Conservation (phyloP, 73 alveolate species). For the Uronychia setigera region DNA sequence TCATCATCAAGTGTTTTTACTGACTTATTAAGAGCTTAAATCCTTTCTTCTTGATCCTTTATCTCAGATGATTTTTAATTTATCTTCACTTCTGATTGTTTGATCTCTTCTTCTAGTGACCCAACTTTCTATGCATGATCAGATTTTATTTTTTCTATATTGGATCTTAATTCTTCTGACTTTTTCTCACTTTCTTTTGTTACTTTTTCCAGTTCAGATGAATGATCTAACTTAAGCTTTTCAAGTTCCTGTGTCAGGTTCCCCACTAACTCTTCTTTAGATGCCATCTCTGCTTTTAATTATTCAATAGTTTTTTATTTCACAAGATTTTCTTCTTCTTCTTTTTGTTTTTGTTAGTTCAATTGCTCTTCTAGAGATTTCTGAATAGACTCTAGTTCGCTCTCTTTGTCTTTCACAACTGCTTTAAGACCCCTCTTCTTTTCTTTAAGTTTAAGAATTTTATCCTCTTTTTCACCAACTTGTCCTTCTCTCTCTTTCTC, state of each 20-base stretch:
- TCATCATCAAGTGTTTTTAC: not conserved
- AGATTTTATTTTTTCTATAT: not conserved
- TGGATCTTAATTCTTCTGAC: not conserved
- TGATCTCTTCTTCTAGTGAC: not conserved
- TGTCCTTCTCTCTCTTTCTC: slow-evolving; percentile 12
- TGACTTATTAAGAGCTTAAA: not conserved
- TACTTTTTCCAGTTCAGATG: not conserved
- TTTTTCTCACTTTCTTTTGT: not conserved
- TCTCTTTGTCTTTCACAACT: not conserved
- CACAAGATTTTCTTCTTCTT: not conserved
- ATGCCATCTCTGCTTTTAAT: not conserved
- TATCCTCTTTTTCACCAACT: not conserved
- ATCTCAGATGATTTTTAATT: not conserved
- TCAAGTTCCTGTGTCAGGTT: too few relatives aligned
- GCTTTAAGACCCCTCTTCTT: not conserved
- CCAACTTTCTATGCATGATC: not conserved
- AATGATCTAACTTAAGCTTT: too few relatives aligned
- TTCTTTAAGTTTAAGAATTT: not conserved
- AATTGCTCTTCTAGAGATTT: too few relatives aligned
- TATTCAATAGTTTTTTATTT: not conserved
- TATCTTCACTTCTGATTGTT: not conserved
- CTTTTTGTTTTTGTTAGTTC: not conserved
- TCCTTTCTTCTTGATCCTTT: not conserved
- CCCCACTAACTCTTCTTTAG: not conserved
- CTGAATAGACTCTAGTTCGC: too few relatives aligned